Conservation (phyloP, 2,329 filamentous ascomycete genomes). For the Stemphylium beticola region DNA sequence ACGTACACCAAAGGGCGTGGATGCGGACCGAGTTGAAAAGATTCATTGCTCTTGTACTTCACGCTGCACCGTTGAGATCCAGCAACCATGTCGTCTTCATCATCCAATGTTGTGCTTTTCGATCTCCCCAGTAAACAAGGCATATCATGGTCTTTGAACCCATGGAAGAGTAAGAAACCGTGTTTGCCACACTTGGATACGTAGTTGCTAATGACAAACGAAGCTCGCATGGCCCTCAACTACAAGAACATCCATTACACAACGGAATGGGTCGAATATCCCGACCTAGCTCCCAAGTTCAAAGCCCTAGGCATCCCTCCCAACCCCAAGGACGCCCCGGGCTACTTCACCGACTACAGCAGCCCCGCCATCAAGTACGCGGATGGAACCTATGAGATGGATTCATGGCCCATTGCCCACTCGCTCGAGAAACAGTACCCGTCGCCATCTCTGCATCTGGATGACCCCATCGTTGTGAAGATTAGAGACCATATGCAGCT, state of each 20-base stretch:
- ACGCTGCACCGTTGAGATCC: neutral
- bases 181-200: neutral
- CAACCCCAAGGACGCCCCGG: constrained; percentile 46
- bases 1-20: neutral
- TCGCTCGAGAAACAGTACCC: constrained; percentile 66
- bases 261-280: constrained; percentile 74
- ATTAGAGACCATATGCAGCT: constrained; percentile 52
- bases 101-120: constrained; percentile 61
- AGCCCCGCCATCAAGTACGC: constrained; percentile 63
- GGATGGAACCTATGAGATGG: constrained; percentile 67
- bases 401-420: constrained; percentile 65
- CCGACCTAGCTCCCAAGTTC: constrained; percentile 65
- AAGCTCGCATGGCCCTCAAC: constrained; percentile 70
- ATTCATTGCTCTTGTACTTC: neutral
- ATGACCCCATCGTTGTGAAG: constrained; percentile 58
- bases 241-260: constrained; percentile 71
- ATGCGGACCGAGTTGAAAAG: neutral
- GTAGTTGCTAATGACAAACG: neutral
- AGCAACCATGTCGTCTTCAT: constrained; percentile 32
- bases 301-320: constrained; percentile 54
- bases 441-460: constrained; percentile 63
- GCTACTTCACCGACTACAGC: constrained; percentile 55
- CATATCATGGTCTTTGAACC: constrained; percentile 69
- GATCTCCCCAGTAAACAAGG: constrained; percentile 65
- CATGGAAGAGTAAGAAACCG: constrained; percentile 68